Base-by-base conservation (phyloP, 176 grass and related monocot genomes). In the Chloris gayana region DNA sequence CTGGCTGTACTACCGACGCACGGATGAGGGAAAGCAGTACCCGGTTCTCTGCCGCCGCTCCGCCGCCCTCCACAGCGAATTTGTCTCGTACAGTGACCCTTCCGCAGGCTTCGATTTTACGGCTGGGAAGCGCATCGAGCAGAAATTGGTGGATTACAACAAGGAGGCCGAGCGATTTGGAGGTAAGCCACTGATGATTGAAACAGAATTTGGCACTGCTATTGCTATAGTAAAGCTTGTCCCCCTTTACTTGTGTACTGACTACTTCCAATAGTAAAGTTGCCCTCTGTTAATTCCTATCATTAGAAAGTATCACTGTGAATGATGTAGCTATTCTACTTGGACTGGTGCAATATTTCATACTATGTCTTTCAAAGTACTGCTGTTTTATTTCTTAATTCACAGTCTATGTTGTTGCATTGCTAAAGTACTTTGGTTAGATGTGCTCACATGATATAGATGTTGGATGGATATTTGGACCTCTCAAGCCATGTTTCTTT, bases 141-240 rank as follows among this genome's bases (percentile, higher is more conserved):
- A 98, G 73, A 98, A 95, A 68, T 81, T 98, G 69, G 66, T 93
- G 61, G 96, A 95, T 69, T 95, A 98, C 54, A 98, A 93, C 76
- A 91, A 98, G 91, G 92, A 93, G 69, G 92, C 88, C 9, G 92
- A 98, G 58, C 88, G 86, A 9, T 98, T 98, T 51, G 92, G 88
- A 84, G 92, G 96, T 97, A 90, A 90, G 17, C 33, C 35, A 37
- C 35, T 37, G 35, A 37, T 37, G 35, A 73, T 64, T 2, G 37
- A 57, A 14, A 84, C 26, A 71, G 25, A 29, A 3, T 84, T 68
- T 39, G 65, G 17, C 22, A 25, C 33, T 70, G 14, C 63, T 19
- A 54, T 27, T 75, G 15, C 69, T 42, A 33, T 15, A 26, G 38
- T 79, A 5, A 17, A 37, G 37, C 17, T 26, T 61, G 11, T 77